Percentiles rank a stretch among this genome's conserved stretches.
Evolutionary conservation across 2,329 filamentous ascomycete species (phyloP).

Genomic region (Acrodontium crateriforme): DNA sequence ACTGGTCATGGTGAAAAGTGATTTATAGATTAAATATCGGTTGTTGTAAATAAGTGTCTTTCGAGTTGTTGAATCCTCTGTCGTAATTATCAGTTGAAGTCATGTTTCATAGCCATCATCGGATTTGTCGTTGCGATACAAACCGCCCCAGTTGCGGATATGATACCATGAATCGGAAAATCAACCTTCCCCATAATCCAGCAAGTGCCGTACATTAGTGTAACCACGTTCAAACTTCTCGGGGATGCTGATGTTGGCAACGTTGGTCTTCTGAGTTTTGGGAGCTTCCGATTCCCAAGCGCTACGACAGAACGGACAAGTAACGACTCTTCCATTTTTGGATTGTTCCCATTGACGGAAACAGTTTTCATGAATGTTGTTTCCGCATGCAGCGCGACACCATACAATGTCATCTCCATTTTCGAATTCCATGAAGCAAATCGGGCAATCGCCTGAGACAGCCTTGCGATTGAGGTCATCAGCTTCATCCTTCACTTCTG

Average conservation of each 20-base stretch:
- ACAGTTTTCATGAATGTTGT: slow-evolving; percentile 47
- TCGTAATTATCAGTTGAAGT: too few relatives aligned
- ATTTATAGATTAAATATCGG: too few relatives aligned
- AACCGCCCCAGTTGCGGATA: too few relatives aligned
- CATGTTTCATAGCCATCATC: too few relatives aligned
- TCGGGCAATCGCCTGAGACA: slow-evolving; percentile 48
- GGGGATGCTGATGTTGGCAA: slow-evolving; percentile 10
- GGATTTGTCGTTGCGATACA: too few relatives aligned
- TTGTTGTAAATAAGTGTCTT: too few relatives aligned
- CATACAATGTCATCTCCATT: slow-evolving; percentile 38
- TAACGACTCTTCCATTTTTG: slow-evolving; percentile 11
- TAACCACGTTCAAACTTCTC: slow-evolving; percentile 15
- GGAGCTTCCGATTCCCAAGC: slow-evolving; percentile 12
- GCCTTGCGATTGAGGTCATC: slow-evolving; percentile 40
- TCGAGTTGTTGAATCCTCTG: too few relatives aligned
- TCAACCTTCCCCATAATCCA: slow-evolving; percentile 14
- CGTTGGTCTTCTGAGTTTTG: slow-evolving; percentile 7
- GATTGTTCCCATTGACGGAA: slow-evolving; percentile 38
- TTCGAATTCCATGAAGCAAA: slow-evolving; percentile 46
- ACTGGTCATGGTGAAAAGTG: too few relatives aligned
- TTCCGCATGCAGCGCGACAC: slow-evolving; percentile 47
- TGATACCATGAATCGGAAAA: too few relatives aligned
- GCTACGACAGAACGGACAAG: slow-evolving; percentile 20
- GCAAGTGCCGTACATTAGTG: slow-evolving; percentile 17
- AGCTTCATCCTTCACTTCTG: slow-evolving; percentile 15